Base-by-base conservation (phyloP, 1,284 basidiomycete genomes). In the Takashimella koratensis region DNA sequence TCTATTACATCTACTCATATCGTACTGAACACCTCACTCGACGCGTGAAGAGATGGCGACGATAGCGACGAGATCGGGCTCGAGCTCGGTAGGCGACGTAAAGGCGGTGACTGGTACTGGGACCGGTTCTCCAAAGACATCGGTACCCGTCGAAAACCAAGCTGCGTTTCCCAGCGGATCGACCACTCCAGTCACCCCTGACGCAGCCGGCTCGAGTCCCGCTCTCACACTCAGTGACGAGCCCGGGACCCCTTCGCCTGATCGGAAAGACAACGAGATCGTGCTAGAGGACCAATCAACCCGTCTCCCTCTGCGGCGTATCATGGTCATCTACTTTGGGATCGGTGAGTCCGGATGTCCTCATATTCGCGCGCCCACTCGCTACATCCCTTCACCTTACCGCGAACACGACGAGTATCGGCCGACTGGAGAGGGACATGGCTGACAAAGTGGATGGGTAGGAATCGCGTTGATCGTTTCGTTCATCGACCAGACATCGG, bases 401-500 rank as follows among this genome's bases (percentile, higher is more conserved):
- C n/a, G n/a, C n/a, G n/a, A n/a, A n/a, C n/a, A n/a, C n/a, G n/a
- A n/a, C n/a, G n/a, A n/a, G n/a, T n/a, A n/a, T n/a, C n/a, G n/a
- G n/a, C n/a, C n/a, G n/a, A 12, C n/a, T 19, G 5, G n/a, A n/a
- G n/a, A n/a, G n/a, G n/a, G n/a, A n/a, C n/a, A n/a, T n/a, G n/a
- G n/a, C n/a, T n/a, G n/a, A n/a, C n/a, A 13, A 6, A 44, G 39
- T 39, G 39, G 44, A 22, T 16, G 12, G 20, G 5, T 22, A 52
- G 54, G 57, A 10, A 27, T 68, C 13, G 66, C 68, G 8, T 53
- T 71, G 13, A 54, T 71, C 39, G 51, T 71, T 19, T 59, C 58
- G 11, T 68, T 71, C 42, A 59, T 71, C 49, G 69, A 70, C 51
- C 62, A 64, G 45, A 67, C 69, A 1, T 48, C 57, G n/a, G 69